phyloP scores from a whole-genome alignment of 2,329 filamentous ascomycete species.

The Ascomycota sp. region DNA sequence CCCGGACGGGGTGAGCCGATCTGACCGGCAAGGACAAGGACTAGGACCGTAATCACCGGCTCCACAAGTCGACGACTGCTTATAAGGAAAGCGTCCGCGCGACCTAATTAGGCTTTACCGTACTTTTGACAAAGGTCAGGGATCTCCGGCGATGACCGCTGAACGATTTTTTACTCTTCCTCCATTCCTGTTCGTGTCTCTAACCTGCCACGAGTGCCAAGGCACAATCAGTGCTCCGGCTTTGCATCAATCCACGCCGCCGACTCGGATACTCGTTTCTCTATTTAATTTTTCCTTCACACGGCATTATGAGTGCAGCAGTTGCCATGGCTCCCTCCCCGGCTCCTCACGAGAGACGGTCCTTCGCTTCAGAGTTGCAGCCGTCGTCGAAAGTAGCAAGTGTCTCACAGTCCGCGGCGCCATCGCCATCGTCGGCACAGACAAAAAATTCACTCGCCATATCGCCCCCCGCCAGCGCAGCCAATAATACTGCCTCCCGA shows the following conservation, averaged over 20 bases:
- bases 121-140: background rate
- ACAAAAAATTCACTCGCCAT: conserved; percentile 16
- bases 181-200: background rate
- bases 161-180: background rate
- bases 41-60: background rate
- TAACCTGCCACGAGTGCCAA: background rate
- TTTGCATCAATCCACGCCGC: background rate
- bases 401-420: no score
- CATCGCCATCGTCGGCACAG: conserved; percentile 20
- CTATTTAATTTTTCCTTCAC: no score
- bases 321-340: conserved; percentile 50
- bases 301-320: conserved; percentile 47
- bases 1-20: no score
- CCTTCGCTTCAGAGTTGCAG: conserved; percentile 31
- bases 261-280: no score
- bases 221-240: background rate
- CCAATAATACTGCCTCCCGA: conserved; percentile 21
- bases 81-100: background rate
- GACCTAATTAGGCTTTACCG: background rate
- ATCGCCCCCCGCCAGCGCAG: conserved; percentile 8
- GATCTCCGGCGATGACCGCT: background rate
- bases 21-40: background rate
- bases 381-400: conserved; percentile 13
- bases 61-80: background rate
- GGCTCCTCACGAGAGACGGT: conserved; percentile 42